Evolutionary conservation across 1,284 basidiomycete genomes (phyloP).

Genomic region (Malassezia nana): DNA sequence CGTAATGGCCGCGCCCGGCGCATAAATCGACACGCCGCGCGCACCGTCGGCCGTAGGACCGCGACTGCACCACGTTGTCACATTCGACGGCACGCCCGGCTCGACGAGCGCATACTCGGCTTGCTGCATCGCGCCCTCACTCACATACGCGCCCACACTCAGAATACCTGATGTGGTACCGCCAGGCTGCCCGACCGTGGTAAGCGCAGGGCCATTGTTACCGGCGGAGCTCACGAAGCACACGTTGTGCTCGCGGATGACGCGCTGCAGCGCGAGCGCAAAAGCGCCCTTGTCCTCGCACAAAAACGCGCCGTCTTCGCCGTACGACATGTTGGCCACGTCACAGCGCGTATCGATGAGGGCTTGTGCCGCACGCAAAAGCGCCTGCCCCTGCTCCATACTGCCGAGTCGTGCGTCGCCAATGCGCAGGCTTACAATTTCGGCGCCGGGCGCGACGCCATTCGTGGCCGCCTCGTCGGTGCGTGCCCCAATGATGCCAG

Average conservation of each 20-base stretch:
- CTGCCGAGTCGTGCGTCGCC: conserved; percentile 39
- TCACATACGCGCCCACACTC: conserved; percentile 48
- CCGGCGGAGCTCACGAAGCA: conserved; percentile 45
- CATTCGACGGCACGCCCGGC: conserved; percentile 37
- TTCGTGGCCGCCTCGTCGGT: conserved; percentile 39
- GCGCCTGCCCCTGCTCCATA: conserved; percentile 48
- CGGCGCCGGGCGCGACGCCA: conserved; percentile 46
- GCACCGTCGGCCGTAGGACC: conserved; percentile 47
- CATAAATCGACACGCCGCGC: conserved; percentile 44
- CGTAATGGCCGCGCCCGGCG: conserved; percentile 49
- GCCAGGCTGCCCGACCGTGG: conserved; percentile 47
- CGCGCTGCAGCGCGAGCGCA: conserved; percentile 31
- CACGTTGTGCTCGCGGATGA: conserved; percentile 40
- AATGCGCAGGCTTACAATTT: conserved; percentile 45
- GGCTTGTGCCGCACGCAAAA: conserved; percentile 48
- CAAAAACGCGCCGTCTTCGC: conserved; percentile 45
- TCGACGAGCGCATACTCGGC: conserved; percentile 49
- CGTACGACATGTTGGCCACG: conserved; percentile 48
- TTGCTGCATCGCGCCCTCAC: conserved; percentile 46
- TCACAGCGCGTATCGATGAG: conserved; percentile 45
- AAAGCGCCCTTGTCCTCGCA: conserved; percentile 47
- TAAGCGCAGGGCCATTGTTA: conserved; percentile 48
- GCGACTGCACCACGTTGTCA: conserved; percentile 49
- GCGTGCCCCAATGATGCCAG: conserved; percentile 46
- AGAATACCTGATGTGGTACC: conserved; percentile 45